Evolutionary conservation across 2,329 filamentous ascomycete genomes (phyloP).

Genomic region (Epichloe glyceriae): DNA sequence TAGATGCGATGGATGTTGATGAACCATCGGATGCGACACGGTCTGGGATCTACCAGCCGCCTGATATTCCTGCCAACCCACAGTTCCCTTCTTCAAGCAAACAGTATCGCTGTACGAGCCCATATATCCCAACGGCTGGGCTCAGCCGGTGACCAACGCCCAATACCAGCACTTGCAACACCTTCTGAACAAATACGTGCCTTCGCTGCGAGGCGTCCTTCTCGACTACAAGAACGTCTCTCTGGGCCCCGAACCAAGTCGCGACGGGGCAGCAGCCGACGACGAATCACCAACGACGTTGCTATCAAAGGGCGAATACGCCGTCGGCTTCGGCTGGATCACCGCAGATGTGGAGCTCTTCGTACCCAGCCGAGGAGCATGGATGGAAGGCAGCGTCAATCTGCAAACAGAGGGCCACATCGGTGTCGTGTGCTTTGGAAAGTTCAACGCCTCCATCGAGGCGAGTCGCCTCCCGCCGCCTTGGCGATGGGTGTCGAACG

Average conservation of each 20-base stretch:
- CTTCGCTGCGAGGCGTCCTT: conserved; percentile 59
- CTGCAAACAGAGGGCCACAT: conserved; percentile 82
- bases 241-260: conserved; percentile 46
- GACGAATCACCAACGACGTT: conserved; percentile 34
- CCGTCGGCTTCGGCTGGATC: conserved; percentile 75
- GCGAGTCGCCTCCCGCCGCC: conserved; percentile 57
- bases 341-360: conserved; percentile 81
- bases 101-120: conserved; percentile 71
- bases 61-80: conserved; percentile 25
- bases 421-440: conserved; percentile 77
- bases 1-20: conserved; percentile 29
- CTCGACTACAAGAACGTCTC: conserved; percentile 59
- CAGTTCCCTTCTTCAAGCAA: conserved; percentile 62
- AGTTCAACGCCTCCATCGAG: conserved; percentile 84
- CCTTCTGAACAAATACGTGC: conserved; percentile 64
- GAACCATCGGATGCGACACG: conserved; percentile 15
- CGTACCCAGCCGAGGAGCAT: conserved; percentile 57
- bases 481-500: conserved; percentile 68
- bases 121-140: conserved; percentile 57
- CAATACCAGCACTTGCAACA: conserved; percentile 64
- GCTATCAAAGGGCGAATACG: conserved; percentile 63
- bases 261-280: conserved; percentile 31
- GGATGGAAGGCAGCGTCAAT: conserved; percentile 70
- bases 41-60: conserved; percentile 24
- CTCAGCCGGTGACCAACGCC: conserved; percentile 55